phyloP scores from a whole-genome alignment of 352 stramenopile genomes.

The Thraustochytrium sp. region DNA sequence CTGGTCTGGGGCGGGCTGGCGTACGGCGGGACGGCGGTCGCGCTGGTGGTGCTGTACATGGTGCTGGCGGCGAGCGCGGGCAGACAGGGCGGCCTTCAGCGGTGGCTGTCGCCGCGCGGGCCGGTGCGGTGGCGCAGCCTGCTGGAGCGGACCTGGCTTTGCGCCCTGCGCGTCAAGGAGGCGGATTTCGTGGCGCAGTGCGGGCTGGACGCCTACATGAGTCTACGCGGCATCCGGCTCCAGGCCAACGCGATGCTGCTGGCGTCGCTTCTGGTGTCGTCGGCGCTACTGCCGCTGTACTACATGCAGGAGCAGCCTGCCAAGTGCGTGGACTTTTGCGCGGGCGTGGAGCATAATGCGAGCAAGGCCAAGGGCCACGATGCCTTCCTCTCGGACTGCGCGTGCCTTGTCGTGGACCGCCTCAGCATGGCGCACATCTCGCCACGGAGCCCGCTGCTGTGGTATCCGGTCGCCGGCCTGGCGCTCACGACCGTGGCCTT shows the following conservation, averaged over 20 bases:
- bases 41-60: background rate
- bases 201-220: constrained; percentile 39
- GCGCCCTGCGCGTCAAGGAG: background rate
- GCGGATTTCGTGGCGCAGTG: constrained; percentile 9
- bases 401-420: background rate
- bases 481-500: background rate
- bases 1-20: background rate
- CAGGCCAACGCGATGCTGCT: background rate
- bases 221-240: background rate
- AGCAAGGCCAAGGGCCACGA: background rate
- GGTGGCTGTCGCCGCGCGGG: background rate
- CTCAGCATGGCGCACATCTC: constrained; percentile 2
- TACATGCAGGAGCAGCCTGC: background rate
- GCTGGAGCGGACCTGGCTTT: background rate
- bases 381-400: background rate
- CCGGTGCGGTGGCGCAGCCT: background rate
- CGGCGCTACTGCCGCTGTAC: background rate
- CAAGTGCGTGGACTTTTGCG: background rate
- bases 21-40: background rate
- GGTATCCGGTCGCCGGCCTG: constrained; percentile 6
- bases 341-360: background rate
- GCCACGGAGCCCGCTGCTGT: background rate
- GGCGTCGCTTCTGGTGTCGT: background rate
- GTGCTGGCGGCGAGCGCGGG: background rate
- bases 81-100: background rate